These are phyloP conservation scores for Penicillium sp. DNA, from an alignment of 2,329 filamentous ascomycete species.

Conservation along the genomic window DNA sequence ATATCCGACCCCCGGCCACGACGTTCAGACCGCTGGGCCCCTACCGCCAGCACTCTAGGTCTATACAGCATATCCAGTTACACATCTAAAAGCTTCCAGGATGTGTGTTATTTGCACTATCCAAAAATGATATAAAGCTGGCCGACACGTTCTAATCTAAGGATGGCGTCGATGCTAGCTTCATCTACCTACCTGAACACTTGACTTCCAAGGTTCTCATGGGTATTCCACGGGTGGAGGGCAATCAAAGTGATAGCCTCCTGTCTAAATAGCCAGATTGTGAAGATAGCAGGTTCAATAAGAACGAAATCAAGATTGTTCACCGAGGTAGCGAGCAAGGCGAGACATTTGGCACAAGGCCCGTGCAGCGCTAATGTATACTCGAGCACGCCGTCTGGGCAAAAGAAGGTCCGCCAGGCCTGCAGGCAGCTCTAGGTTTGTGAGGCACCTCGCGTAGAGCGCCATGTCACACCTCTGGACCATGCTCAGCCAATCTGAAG, in stretches of 20 bases:
- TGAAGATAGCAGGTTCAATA: background rate
- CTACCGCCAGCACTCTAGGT: too few species aligned
- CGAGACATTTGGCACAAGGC: background rate
- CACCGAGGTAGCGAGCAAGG: background rate
- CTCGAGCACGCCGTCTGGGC: background rate
- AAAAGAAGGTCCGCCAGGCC: background rate
- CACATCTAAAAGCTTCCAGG: too few species aligned
- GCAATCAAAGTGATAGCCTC: too few species aligned
- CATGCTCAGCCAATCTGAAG: background rate
- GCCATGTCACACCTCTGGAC: background rate
- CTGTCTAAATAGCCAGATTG: too few species aligned
- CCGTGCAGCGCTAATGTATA: background rate
- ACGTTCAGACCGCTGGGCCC: background rate
- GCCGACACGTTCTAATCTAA: too few species aligned
- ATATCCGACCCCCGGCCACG: background rate
- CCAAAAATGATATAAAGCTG: too few species aligned
- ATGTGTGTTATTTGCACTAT: too few species aligned
- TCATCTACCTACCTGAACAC: too few species aligned
- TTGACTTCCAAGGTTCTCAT: too few species aligned
- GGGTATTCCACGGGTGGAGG: too few species aligned
- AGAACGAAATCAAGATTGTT: background rate
- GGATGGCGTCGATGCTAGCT: too few species aligned
- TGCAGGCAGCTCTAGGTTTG: background rate
- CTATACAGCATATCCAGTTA: too few species aligned
- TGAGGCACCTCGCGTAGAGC: background rate